Evolutionary conservation across 352 stramenopile species (phyloP).

Genomic region (Phytophthora sp.): DNA sequence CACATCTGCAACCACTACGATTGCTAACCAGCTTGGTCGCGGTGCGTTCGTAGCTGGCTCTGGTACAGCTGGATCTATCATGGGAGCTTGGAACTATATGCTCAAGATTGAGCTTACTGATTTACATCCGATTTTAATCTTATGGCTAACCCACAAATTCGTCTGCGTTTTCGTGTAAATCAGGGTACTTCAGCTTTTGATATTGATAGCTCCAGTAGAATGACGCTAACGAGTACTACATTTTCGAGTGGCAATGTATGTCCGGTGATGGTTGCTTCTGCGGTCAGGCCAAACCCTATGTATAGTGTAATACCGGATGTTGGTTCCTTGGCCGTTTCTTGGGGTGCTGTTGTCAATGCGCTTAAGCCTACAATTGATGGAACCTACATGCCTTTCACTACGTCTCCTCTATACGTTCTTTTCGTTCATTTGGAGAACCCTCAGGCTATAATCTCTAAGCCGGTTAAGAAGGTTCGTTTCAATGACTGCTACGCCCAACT

Average conservation of each 20-base stretch:
- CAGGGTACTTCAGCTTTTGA: not conserved
- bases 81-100: slow-evolving; percentile 11
- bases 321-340: not conserved
- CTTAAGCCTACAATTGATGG: slow-evolving; percentile 11
- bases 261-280: not conserved
- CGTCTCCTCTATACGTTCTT: slow-evolving; percentile 4
- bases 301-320: not conserved
- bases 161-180: not conserved
- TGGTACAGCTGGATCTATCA: not conserved
- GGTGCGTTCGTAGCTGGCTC: slow-evolving; percentile 6
- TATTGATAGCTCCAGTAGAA: not conserved
- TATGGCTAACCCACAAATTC: slow-evolving; percentile 5
- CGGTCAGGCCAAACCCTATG: not conserved
- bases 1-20: not conserved
- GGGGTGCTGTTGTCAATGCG: slow-evolving; percentile 2
- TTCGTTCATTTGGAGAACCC: slow-evolving; percentile 16
- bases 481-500: slow-evolving; percentile 5
- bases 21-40: slow-evolving; percentile 3
- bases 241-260: not conserved
- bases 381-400: slow-evolving; percentile 13
- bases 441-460: slow-evolving; percentile 13
- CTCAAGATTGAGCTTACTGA: not conserved
- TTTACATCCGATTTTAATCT: slow-evolving; percentile 2
- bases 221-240: slow-evolving; percentile 1
- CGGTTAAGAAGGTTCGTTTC: slow-evolving; percentile 15